Conservation (phyloP, 352 stramenopile genomes). For the Phytophthora macrochlamydospora region DNA sequence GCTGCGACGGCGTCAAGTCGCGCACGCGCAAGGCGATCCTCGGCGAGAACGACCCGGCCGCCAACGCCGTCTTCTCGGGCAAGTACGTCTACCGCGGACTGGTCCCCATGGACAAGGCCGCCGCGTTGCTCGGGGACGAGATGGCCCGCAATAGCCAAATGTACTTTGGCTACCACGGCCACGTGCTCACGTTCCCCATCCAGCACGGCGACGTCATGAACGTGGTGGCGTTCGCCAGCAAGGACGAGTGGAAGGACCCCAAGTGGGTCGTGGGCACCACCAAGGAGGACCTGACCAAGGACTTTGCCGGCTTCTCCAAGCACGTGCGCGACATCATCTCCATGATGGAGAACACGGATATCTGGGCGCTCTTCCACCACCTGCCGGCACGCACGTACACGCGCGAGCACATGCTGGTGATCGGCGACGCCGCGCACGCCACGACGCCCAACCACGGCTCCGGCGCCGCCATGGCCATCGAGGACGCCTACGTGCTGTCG, state of each 20-base stretch:
- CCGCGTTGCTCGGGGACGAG: slow-evolving; percentile 33
- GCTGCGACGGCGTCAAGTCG: slow-evolving; percentile 40
- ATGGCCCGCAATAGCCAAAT: slow-evolving; percentile 46
- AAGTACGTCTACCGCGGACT: slow-evolving; percentile 45
- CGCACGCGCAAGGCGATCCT: slow-evolving; percentile 34
- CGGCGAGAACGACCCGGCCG: slow-evolving; percentile 29
- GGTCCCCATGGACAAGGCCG: slow-evolving; percentile 41
- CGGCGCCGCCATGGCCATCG: slow-evolving; percentile 36
- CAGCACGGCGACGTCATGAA: slow-evolving; percentile 42
- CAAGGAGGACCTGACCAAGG: slow-evolving; percentile 33
- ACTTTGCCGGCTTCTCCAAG: slow-evolving; percentile 35
- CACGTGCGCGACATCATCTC: slow-evolving; percentile 40
- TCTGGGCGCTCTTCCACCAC: slow-evolving; percentile 40
- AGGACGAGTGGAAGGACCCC: slow-evolving; percentile 37
- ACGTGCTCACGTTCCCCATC: slow-evolving; percentile 42
- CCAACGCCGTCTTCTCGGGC: slow-evolving; percentile 36
- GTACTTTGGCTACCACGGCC: slow-evolving; percentile 45
- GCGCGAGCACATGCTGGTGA: slow-evolving; percentile 31
- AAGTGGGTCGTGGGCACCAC: slow-evolving; percentile 39
- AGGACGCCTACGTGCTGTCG: slow-evolving; percentile 38
- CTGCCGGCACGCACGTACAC: slow-evolving; percentile 37
- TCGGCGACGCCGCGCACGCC: slow-evolving; percentile 37
- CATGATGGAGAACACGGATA: slow-evolving; percentile 47
- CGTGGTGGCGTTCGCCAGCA: slow-evolving; percentile 38
- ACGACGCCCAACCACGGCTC: slow-evolving; percentile 39